phyloP scores from a whole-genome alignment of 441 rosid genomes.

The Viola pubescens region DNA sequence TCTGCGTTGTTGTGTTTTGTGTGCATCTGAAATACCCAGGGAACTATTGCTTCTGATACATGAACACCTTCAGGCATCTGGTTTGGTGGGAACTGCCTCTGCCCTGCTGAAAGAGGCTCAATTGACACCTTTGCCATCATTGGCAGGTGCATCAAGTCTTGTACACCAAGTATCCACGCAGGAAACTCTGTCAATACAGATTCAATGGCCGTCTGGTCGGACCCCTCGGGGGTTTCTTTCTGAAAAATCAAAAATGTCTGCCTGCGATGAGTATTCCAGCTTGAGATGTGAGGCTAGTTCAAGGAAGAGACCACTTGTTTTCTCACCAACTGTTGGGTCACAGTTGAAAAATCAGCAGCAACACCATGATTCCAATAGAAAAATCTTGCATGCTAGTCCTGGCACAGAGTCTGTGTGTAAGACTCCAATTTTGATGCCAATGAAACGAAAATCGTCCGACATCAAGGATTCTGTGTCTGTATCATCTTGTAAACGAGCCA shows the following conservation, averaged over 20 bases:
- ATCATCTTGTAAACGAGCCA: constrained; percentile 59
- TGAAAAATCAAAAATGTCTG: constrained; percentile 38
- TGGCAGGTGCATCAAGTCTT: constrained; percentile 61
- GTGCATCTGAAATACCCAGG: constrained; percentile 32
- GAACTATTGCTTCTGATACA: constrained; percentile 93
- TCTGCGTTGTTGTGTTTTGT: constrained; percentile 7
- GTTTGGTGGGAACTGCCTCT: constrained; percentile 64
- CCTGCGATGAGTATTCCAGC: constrained; percentile 38
- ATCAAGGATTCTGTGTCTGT: constrained; percentile 52
- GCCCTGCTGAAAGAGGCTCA: constrained; percentile 83
- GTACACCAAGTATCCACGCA: constrained; percentile 47
- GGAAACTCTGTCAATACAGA: constrained; percentile 49
- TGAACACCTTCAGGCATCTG: constrained; percentile 95
- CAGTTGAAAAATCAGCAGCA: constrained; percentile 47
- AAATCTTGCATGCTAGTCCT: constrained; percentile 25
- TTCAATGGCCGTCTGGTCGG: constrained; percentile 93
- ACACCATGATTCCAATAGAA: constrained; percentile 45
- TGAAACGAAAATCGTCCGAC: constrained; percentile 74
- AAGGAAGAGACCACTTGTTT: constrained; percentile 70
- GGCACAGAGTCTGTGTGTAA: constrained; percentile 57
- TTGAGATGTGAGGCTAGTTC: constrained; percentile 40
- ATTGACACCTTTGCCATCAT: constrained; percentile 68
- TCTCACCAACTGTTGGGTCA: constrained; percentile 59
- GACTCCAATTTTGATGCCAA: constrained; percentile 62
- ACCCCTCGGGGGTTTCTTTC: constrained; percentile 60